phyloP scores from a whole-genome alignment of 2,329 filamentous ascomycete species.

The Colletotrichum horii region DNA sequence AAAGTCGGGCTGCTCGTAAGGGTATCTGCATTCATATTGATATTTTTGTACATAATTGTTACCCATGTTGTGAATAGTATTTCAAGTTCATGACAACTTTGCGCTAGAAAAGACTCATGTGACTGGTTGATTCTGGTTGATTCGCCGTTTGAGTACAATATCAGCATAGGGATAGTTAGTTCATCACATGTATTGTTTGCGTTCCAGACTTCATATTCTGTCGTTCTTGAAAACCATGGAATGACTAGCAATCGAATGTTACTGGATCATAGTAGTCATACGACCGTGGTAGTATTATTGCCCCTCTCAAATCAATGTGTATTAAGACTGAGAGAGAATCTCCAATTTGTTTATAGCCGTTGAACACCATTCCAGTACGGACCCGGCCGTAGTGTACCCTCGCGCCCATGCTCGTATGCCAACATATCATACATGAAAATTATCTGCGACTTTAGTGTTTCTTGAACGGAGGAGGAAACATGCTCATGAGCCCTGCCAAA shows the following conservation, averaged over 20 bases:
- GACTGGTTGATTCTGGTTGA: neutral
- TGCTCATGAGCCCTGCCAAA: neutral
- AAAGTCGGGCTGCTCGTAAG: neutral
- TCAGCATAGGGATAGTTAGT: neutral
- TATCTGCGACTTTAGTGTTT: neutral
- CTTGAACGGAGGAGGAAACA: neutral
- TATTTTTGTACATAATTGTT: conserved; percentile 1
- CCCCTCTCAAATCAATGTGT: neutral
- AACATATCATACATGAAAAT: neutral
- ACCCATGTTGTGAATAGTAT: neutral
- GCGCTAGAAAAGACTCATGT: rapidly evolving
- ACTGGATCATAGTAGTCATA: neutral
- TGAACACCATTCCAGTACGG: neutral
- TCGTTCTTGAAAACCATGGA: too few species aligned
- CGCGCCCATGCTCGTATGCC: neutral
- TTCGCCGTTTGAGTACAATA: neutral
- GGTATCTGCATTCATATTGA: neutral
- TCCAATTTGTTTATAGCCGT: neutral
- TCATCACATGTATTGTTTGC: rapidly evolving
- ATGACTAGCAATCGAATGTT: too few species aligned
- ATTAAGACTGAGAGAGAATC: neutral
- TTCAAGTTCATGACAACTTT: neutral
- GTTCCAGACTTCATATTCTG: neutral
- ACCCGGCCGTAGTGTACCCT: conserved; percentile 9
- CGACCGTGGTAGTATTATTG: neutral